These are phyloP conservation scores for Xylaria flabelliformis DNA, from an alignment of 495 filamentous ascomycete species.

Conservation along the genomic window DNA sequence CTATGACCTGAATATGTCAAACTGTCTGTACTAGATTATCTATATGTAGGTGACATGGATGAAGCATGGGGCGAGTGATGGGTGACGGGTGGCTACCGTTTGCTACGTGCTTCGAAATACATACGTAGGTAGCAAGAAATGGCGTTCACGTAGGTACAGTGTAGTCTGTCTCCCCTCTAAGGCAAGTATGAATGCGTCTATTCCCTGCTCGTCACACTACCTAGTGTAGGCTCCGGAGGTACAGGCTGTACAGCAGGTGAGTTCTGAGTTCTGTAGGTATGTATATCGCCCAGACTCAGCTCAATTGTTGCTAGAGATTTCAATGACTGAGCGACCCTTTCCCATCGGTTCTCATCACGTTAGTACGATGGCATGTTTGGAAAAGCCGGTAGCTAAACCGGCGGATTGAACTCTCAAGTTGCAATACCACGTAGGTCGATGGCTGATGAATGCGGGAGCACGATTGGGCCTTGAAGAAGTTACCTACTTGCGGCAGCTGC, in stretches of 20 bases:
- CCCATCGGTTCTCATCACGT: background rate
- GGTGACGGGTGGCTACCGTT: background rate
- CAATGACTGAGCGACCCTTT: background rate
- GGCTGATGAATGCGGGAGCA: constrained; percentile 5
- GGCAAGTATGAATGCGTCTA: constrained; percentile 12
- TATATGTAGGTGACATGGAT: background rate
- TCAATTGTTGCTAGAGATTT: constrained; percentile 16
- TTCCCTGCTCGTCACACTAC: constrained; percentile 19
- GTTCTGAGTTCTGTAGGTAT: constrained; percentile 17
- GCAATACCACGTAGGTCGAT: background rate
- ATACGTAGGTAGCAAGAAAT: constrained; percentile 3
- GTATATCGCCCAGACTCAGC: background rate
- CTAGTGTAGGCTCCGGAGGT: constrained; percentile 7
- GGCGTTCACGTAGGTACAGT: background rate
- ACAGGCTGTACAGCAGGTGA: constrained; percentile 1
- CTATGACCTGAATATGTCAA: background rate
- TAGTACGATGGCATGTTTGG: background rate
- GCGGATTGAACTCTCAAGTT: background rate
- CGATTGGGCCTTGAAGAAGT: background rate
- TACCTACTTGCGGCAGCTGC: constrained; percentile 12
- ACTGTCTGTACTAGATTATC: background rate
- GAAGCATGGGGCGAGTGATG: constrained; percentile 14
- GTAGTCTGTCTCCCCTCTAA: background rate
- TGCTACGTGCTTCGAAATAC: background rate
- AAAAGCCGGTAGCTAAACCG: background rate